These are phyloP conservation scores for Termitomyces sp. DNA, from an alignment of 768 basidiomycete species.

Conservation along the genomic window DNA sequence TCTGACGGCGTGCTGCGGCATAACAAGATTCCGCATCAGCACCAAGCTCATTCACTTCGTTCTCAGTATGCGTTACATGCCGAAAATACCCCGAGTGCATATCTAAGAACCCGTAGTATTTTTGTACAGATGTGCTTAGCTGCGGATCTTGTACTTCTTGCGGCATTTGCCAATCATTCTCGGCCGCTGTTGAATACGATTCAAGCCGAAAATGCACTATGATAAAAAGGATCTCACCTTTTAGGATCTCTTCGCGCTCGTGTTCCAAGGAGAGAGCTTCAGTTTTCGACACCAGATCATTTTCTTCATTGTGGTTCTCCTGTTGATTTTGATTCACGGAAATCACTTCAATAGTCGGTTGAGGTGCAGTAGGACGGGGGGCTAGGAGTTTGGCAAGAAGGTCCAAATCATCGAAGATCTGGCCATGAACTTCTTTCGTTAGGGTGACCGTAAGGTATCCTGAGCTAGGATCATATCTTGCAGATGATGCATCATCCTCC, in stretches of 20 bases:
- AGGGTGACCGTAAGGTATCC: constrained; percentile 74
- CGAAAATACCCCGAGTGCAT: constrained; percentile 70
- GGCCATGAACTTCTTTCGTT: constrained; percentile 60
- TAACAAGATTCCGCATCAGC: constrained; percentile 53
- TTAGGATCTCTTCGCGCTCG: constrained; percentile 51
- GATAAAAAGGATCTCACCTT: constrained; percentile 33
- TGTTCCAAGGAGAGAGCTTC: constrained; percentile 44
- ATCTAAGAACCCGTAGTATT: constrained; percentile 73
- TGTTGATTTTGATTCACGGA: constrained; percentile 13
- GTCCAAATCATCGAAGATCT: constrained; percentile 73
- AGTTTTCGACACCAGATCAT: constrained; percentile 38
- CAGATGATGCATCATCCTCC: constrained; percentile 66
- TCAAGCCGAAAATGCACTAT: constrained; percentile 2
- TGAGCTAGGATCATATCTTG: constrained; percentile 69
- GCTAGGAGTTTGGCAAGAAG: constrained; percentile 73
- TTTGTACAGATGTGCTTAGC: constrained; percentile 35
- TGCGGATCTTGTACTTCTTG: constrained; percentile 48
- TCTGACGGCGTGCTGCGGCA: constrained; percentile 42
- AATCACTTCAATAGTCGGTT: constrained; percentile 55
- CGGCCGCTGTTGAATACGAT: constrained; percentile 45
- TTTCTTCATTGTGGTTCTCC: constrained; percentile 18
- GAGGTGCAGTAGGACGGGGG: constrained; percentile 40
- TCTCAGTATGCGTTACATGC: constrained; percentile 68
- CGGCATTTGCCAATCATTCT: constrained; percentile 75
- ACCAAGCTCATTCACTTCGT: constrained; percentile 80